Evolutionary conservation across 2,329 filamentous ascomycete species (phyloP).

Genomic region (Lasiodiplodia sp.): DNA sequence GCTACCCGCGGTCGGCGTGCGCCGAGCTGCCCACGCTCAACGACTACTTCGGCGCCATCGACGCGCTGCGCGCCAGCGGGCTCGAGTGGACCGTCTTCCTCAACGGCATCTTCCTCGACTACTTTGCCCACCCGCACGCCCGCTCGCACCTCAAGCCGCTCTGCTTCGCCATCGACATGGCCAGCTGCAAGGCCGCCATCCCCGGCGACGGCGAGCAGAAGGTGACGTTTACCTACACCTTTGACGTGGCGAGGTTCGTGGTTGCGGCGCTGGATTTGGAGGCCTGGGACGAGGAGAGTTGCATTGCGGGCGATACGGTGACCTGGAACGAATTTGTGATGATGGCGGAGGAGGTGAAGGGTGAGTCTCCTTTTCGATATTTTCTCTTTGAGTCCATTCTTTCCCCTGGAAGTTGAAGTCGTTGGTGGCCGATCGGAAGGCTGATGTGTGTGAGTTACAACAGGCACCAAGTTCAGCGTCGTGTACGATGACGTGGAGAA

Average conservation of each 20-base stretch:
- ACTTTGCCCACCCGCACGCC: constrained; percentile 39
- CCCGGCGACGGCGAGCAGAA: constrained; percentile 57
- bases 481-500: constrained; percentile 34
- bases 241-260: constrained; percentile 58
- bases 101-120: constrained; percentile 43
- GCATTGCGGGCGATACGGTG: constrained; percentile 33
- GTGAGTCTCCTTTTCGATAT: background rate
- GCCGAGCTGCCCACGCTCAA: background rate
- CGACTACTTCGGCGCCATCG: constrained; percentile 24
- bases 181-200: constrained; percentile 49
- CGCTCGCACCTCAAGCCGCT: constrained; percentile 34
- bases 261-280: constrained; percentile 50
- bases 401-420: background rate
- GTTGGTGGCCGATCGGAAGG: no score
- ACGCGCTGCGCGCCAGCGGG: constrained; percentile 34
- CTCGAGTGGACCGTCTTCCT: constrained; percentile 40
- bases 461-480: constrained; percentile 34
- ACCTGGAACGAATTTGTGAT: constrained; percentile 33
- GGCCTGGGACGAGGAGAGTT: constrained; percentile 50
- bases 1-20: constrained; percentile 9
- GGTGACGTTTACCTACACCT: constrained; percentile 57
- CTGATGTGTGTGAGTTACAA: background rate
- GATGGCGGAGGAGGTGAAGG: constrained; percentile 28
- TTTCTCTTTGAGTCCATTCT: background rate
- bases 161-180: constrained; percentile 32